Evolutionary conservation across 202 grass and related monocot genomes (phyloP), one percentile per base, ranked within the genome.

Genomic region (Bolboschoenoplectus hybrid): DNA sequence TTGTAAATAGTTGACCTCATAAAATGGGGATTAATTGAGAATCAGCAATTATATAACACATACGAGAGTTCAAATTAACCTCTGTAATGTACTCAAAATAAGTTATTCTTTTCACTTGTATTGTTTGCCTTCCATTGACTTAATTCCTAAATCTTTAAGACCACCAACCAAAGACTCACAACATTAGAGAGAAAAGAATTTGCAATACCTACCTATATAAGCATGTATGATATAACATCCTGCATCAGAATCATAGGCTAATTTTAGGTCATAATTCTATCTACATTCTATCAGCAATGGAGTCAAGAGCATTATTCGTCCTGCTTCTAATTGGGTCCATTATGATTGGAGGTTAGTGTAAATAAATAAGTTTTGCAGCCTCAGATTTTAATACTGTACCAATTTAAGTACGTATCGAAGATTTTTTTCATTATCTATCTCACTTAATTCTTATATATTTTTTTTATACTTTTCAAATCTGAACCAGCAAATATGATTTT

Each of bases 311-410:
- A 68, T 40, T 57, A 7, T 5, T 83, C n/a, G n/a, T 70, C 12
- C 81, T 84, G 26, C 81, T 84, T 7, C 64, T 84, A 16, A 67
- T 35, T 39, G 75, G 51, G 53, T 79, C 14, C 7, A 38, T 84
- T 26, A 83, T 84, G 81, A 84, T 84, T 40, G 81, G 64, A 84
- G 81, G 81, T 84, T 19, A 84, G 81, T 70, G 80, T 7, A 66
- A 64, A 47, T 70, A 84, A 67, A 53, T 40, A 51, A 68, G 26
- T 55, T 67, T 7, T 76, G 72, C 20, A 53, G 20, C 1, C 8
- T 75, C 47, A 11, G 40, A 74, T 20, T 40, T 35, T 44, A 26
- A 7, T 73, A 26, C 43, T 73, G 7, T 20, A n/a, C 17, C 7
- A 3, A 47, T 34, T 7, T 1, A 50, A 51, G 13, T 50, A 32